phyloP scores from a whole-genome alignment of 768 basidiomycete species.

The Suillus bovinus region DNA sequence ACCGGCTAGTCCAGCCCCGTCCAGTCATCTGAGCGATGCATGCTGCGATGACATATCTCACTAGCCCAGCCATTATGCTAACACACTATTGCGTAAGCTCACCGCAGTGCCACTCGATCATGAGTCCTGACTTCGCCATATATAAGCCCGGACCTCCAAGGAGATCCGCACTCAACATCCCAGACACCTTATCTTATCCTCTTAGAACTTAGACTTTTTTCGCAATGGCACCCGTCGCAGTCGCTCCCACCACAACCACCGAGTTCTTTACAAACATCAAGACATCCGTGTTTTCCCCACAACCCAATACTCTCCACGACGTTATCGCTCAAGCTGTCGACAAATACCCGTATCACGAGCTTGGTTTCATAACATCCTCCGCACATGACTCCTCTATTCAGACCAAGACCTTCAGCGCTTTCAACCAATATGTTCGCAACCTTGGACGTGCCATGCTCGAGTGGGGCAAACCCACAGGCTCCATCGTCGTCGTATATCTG shows the following conservation, averaged over 20 bases:
- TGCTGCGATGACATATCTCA: background rate
- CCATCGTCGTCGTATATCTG: slow-evolving; percentile 29
- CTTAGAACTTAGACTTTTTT: background rate
- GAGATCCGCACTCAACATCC: slow-evolving; percentile 9
- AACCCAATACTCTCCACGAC: slow-evolving; percentile 21
- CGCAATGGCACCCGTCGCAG: slow-evolving; percentile 20
- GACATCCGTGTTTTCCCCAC: background rate
- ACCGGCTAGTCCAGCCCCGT: too few relatives aligned
- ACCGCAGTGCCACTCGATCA: background rate
- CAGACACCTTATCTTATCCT: slow-evolving; percentile 3
- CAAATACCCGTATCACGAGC: slow-evolving; percentile 26
- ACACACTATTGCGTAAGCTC: background rate
- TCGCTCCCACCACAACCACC: slow-evolving; percentile 14
- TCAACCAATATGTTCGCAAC: slow-evolving; percentile 18
- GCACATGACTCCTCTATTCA: slow-evolving; percentile 30
- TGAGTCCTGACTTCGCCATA: slow-evolving; percentile 12
- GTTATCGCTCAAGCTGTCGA: slow-evolving; percentile 22
- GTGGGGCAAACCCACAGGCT: slow-evolving; percentile 28
- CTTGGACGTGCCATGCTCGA: slow-evolving; percentile 23
- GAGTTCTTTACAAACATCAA: slow-evolving; percentile 7
- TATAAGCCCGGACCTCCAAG: slow-evolving; percentile 20
- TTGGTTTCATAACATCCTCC: slow-evolving; percentile 29
- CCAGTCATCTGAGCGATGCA: background rate
- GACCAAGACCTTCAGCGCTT: slow-evolving; percentile 25
- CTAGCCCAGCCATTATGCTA: background rate